These are phyloP conservation scores for Metarhizium robertsii DNA, from an alignment of 2,329 filamentous ascomycete genomes.

Conservation along the genomic window DNA sequence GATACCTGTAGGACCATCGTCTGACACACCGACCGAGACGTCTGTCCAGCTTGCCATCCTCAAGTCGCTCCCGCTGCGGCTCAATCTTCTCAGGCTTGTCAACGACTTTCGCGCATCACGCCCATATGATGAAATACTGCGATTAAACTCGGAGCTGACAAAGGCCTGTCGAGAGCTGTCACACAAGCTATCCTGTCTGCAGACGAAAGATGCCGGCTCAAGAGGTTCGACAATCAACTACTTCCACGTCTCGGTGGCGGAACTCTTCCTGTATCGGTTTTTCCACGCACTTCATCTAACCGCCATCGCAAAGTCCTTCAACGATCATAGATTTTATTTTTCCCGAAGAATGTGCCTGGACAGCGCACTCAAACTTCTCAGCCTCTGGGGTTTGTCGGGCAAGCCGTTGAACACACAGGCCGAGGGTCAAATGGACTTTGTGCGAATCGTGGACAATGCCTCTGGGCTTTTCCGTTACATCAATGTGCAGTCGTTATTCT, in stretches of 20 bases:
- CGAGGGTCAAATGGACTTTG: conserved; percentile 12
- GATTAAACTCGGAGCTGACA: conserved; percentile 34
- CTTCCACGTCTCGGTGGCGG: conserved; percentile 33
- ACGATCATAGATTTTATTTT: conserved; percentile 41
- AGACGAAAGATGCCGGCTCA: conserved; percentile 15
- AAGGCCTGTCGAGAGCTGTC: conserved; percentile 25
- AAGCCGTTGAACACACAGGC: conserved; percentile 7
- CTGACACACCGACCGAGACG: conserved; percentile 29
- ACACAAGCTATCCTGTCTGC: conserved; percentile 24
- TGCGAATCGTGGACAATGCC: conserved; percentile 29
- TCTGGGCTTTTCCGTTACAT: conserved; percentile 33
- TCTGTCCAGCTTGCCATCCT: conserved; percentile 38
- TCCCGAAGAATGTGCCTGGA: conserved; percentile 42
- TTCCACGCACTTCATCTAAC: conserved; percentile 46
- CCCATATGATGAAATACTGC: conserved; percentile 38
- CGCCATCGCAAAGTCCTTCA: conserved; percentile 32
- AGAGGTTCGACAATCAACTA: conserved; percentile 14
- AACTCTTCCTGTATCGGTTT: conserved; percentile 35
- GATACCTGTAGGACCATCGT: conserved; percentile 4
- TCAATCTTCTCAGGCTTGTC: conserved; percentile 33
- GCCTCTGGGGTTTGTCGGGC: conserved; percentile 20
- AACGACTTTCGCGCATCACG: conserved; percentile 35
- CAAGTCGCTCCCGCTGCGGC: conserved; percentile 32
- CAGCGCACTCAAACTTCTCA: conserved; percentile 25
- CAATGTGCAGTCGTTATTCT: conserved; percentile 28